phyloP scores from a whole-genome alignment of 495 filamentous ascomycete species.

The Aspergillus ellipticus region DNA sequence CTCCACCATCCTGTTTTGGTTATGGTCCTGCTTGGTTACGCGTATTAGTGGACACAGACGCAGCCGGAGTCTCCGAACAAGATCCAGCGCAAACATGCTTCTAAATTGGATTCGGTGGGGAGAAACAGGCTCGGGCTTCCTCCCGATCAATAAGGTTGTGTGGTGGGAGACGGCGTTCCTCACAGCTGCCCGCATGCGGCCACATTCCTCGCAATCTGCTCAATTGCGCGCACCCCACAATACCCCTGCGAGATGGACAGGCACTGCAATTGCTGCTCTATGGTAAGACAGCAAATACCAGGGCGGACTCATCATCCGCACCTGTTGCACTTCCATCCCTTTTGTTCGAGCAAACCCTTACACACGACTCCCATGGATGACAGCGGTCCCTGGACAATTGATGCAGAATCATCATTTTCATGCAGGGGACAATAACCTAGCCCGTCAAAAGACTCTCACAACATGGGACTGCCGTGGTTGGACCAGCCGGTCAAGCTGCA shows the following conservation, averaged over 20 bases:
- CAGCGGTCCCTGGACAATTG: too few relatives aligned
- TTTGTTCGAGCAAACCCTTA: too few relatives aligned
- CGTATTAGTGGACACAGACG: too few relatives aligned
- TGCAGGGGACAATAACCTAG: not conserved
- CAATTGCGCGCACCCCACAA: slow-evolving; percentile 32
- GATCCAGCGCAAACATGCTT: slow-evolving; percentile 27
- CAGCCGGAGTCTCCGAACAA: too few relatives aligned
- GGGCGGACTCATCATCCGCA: too few relatives aligned
- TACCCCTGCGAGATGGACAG: too few relatives aligned
- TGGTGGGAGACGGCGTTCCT: not conserved
- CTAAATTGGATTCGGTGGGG: not conserved
- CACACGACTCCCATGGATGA: too few relatives aligned
- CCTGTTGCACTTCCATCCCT: too few relatives aligned
- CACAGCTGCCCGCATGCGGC: not conserved
- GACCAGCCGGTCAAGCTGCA: slow-evolving; percentile 47
- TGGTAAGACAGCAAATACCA: too few relatives aligned
- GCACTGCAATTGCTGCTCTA: too few relatives aligned
- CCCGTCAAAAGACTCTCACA: not conserved
- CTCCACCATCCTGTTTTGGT: not conserved
- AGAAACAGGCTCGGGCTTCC: not conserved
- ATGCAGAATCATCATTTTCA: too few relatives aligned
- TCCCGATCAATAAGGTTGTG: not conserved
- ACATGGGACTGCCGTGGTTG: slow-evolving; percentile 34
- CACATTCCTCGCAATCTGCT: slow-evolving; percentile 20
- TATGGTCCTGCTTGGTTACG: too few relatives aligned